A percentile compares a stretch with the other conserved stretches of the same genome.
These are phyloP conservation scores for Grigorovia humatica DNA, from an alignment of 805 yeast species.

Conservation along the genomic window DNA sequence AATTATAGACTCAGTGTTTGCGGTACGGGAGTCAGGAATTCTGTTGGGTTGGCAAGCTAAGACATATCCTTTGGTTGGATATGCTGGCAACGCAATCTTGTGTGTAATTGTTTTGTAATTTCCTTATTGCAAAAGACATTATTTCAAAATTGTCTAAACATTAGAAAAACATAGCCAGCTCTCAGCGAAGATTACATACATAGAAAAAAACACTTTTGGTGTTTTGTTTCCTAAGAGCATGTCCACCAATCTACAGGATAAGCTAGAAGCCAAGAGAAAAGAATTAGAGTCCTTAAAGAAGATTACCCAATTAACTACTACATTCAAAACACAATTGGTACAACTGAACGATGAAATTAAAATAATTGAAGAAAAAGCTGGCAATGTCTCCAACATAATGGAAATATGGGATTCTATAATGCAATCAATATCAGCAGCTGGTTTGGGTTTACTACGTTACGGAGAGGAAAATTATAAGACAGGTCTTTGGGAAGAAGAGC, in stretches of 20 bases:
- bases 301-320: conserved; percentile 19
- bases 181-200: too few relatives aligned
- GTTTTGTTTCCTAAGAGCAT: neutral
- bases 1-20: too few relatives aligned
- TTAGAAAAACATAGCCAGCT: too few relatives aligned
- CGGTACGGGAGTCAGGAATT: too few relatives aligned
- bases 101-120: too few relatives aligned
- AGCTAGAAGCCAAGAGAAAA: conserved; percentile 12
- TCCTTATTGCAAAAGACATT: too few relatives aligned
- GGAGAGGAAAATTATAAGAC: conserved; percentile 25
- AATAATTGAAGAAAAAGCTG: conserved; percentile 20
- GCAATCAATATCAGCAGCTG: conserved; percentile 26
- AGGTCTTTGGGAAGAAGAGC: conserved; percentile 16
- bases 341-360: conserved; percentile 18
- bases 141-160: too few relatives aligned
- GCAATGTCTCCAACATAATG: conserved; percentile 19
- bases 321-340: conserved; percentile 20
- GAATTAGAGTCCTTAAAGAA: conserved; percentile 22
- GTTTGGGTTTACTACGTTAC: conserved; percentile 24
- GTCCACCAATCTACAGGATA: neutral
- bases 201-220: neutral
- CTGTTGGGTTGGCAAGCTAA: too few relatives aligned
- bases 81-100: too few relatives aligned
- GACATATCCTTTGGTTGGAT: too few relatives aligned
- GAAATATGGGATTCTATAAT: conserved; percentile 25